Percentiles rank a stretch among this genome's conserved stretches.
Conservation (phyloP, 2,329 filamentous ascomycete species). For the Xylaria arbuscula region DNA sequence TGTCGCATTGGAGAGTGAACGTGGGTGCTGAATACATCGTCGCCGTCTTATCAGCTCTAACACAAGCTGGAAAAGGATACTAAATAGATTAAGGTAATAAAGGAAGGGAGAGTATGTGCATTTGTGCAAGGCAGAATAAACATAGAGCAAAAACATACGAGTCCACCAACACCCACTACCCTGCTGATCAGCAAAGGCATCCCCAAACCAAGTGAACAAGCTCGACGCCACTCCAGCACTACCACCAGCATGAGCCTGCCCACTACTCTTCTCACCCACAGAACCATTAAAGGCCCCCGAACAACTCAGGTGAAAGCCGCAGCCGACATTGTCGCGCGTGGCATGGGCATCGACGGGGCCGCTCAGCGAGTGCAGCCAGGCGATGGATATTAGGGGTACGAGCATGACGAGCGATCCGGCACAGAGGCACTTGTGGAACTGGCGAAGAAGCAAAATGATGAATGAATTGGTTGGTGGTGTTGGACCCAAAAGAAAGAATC, state of each 20-base stretch:
- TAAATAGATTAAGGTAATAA: neutral
- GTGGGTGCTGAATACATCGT: conserved; percentile 57
- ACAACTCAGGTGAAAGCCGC: conserved; percentile 65
- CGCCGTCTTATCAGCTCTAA: neutral
- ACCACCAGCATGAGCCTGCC: conserved; percentile 70
- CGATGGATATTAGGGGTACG: conserved; percentile 39
- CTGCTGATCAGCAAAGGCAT: conserved; percentile 65
- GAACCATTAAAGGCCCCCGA: conserved; percentile 61
- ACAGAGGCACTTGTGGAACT: conserved; percentile 38
- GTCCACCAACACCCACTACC: conserved; percentile 73
- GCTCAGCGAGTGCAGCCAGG: conserved; percentile 37
- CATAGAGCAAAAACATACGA: conserved; percentile 51
- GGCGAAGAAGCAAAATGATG: conserved; percentile 32
- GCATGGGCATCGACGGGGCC: conserved; percentile 49
- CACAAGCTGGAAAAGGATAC: neutral
- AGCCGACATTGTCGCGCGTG: conserved; percentile 57
- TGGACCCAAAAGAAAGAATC: conserved; percentile 6
- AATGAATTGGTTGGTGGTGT: neutral
- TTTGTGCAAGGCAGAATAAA: neutral
- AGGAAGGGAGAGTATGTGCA: no score
- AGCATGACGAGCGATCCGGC: conserved; percentile 41
- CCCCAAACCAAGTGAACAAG: conserved; percentile 65
- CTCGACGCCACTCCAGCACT: conserved; percentile 57
- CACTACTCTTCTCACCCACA: conserved; percentile 70
- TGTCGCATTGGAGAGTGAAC: conserved; percentile 71